A percentile compares a stretch with the other conserved stretches of the same genome.
Conservation (phyloP, 1,284 basidiomycete species). For the Cutaneotrichosporon dermatis region DNA sequence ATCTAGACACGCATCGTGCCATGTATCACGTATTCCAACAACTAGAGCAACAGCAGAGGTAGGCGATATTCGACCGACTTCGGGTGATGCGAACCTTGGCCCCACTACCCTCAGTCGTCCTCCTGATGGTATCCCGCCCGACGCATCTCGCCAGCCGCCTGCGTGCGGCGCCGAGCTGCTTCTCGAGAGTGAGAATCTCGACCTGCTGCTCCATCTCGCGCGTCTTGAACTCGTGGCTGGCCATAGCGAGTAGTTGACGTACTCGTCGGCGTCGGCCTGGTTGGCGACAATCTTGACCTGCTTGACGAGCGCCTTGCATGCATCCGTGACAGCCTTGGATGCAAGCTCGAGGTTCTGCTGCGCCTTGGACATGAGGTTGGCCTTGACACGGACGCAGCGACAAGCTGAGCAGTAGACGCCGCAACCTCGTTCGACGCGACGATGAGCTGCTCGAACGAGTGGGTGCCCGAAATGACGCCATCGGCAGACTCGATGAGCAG, state of each 20-base stretch:
- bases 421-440: constrained; percentile 98
- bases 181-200: constrained; percentile 92
- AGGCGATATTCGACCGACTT: no score
- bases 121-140: constrained; percentile 65
- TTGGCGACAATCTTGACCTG: constrained; percentile 95
- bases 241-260: constrained; percentile 89
- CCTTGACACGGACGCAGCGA: constrained; percentile 98
- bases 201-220: constrained; percentile 99
- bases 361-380: constrained; percentile 96
- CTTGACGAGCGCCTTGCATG: constrained; percentile 91
- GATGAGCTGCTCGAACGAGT: constrained; percentile 96
- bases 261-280: constrained; percentile 71
- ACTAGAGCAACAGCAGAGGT: neutral
- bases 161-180: constrained; percentile 84
- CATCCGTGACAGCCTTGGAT: constrained; percentile 95
- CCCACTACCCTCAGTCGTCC: no score
- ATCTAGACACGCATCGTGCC: constrained; percentile 11
- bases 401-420: constrained; percentile 93
- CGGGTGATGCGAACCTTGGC: no score
- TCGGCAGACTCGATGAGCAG: constrained; percentile 96
- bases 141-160: constrained; percentile 79
- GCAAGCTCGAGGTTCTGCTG: constrained; percentile 94
- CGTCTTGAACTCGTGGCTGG: constrained; percentile 92
- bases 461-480: constrained; percentile 92
- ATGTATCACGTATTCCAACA: constrained; percentile 2